Evolutionary conservation across 805 yeast species (phyloP).

Genomic region (Saturnispora galanensis): DNA sequence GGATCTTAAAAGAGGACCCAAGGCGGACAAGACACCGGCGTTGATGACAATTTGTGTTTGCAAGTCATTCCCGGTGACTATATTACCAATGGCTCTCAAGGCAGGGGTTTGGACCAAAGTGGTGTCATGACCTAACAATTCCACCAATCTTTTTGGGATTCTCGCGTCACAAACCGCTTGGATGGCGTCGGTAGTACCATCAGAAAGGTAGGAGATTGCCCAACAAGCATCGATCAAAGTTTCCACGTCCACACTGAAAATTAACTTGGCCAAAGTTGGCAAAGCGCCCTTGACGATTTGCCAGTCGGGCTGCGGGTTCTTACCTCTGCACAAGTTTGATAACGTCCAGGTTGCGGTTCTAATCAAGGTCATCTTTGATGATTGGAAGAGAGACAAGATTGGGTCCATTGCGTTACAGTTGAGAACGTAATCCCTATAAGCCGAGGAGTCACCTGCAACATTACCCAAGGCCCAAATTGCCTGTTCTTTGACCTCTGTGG

Average conservation of each 20-base stretch:
- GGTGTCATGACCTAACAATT: constrained; percentile 74
- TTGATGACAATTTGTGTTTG: constrained; percentile 95
- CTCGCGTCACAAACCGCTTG: constrained; percentile 96
- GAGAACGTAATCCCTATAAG: constrained; percentile 82
- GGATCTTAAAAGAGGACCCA: constrained; percentile 68
- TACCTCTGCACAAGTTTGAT: constrained; percentile 93
- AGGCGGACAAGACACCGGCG: constrained; percentile 81
- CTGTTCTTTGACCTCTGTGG: constrained; percentile 91
- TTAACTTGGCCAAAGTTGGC: constrained; percentile 85
- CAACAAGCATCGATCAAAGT: constrained; percentile 96
- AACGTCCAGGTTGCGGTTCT: constrained; percentile 98
- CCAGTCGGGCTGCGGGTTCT: constrained; percentile 96
- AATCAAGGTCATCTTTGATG: constrained; percentile 78
- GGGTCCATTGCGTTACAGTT: constrained; percentile 83
- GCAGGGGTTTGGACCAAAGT: constrained; percentile 94
- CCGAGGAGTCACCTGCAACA: constrained; percentile 94
- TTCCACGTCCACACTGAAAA: constrained; percentile 85
- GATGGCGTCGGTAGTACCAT: constrained; percentile 86
- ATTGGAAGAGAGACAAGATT: constrained; percentile 64
- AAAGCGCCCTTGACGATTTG: constrained; percentile 71
- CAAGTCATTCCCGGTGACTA: constrained; percentile 91
- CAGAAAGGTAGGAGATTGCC: constrained; percentile 93
- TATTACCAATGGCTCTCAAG: constrained; percentile 92
- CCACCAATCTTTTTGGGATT: constrained; percentile 89
- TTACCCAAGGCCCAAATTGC: constrained; percentile 99